Percentiles rank a stretch among this genome's conserved stretches.
phyloP scores from a whole-genome alignment of 805 yeast genomes.

The Schwanniomyces yamadae region DNA sequence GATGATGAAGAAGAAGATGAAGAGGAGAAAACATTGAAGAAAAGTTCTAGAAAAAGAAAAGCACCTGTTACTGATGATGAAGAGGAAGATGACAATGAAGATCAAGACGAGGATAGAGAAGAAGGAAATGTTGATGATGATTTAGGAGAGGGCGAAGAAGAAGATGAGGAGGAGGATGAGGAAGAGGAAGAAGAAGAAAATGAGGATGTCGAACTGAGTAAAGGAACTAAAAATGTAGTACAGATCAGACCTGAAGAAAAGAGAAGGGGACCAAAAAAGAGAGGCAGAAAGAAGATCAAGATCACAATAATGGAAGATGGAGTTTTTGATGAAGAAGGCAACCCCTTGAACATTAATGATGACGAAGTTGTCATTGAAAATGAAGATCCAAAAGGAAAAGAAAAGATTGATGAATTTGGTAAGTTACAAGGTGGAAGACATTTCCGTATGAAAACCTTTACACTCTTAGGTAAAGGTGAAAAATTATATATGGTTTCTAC shows the following conservation, averaged over 20 bases:
- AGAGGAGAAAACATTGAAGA: constrained; percentile 7
- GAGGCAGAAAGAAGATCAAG: constrained; percentile 44
- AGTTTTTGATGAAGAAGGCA: constrained; percentile 64
- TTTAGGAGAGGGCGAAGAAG: constrained; percentile 12
- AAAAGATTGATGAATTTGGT: constrained; percentile 69
- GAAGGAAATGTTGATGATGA: constrained; percentile 15
- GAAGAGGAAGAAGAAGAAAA: constrained; percentile 26
- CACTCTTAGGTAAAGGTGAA: constrained; percentile 63
- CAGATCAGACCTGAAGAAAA: constrained; percentile 6
- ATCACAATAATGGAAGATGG: constrained; percentile 38
- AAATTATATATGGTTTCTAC: constrained; percentile 86
- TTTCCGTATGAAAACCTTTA: constrained; percentile 70
- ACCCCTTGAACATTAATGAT: constrained; percentile 57
- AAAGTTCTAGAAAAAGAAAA: constrained; percentile 10
- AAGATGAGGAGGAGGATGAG: constrained; percentile 17
- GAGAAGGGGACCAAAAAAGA: constrained; percentile 34
- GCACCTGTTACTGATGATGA: constrained; percentile 27
- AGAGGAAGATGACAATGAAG: constrained; percentile 23
- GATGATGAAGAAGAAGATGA: constrained; percentile 15
- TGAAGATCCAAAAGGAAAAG: constrained; percentile 76
- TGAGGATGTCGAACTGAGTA: constrained; percentile 17
- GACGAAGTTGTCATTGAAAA: constrained; percentile 75
- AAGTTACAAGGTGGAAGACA: constrained; percentile 68
- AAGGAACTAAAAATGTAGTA: constrained; percentile 8
- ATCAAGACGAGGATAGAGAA: constrained; percentile 22